Percentiles rank a stretch among this genome's conserved stretches.
phyloP scores from a whole-genome alignment of 345 rosid genomes.

The Moringa oleifera region DNA sequence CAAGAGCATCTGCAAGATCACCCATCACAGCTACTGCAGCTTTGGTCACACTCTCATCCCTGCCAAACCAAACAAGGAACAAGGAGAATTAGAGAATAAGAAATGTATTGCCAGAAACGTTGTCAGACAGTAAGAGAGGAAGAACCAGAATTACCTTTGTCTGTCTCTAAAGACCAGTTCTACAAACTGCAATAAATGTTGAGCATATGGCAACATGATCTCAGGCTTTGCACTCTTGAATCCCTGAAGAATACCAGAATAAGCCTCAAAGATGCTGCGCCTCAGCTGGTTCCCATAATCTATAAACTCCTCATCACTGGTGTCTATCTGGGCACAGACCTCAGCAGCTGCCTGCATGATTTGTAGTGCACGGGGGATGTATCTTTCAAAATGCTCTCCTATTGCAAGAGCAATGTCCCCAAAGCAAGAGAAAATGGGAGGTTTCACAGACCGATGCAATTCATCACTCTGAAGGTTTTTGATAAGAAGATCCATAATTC shows the following conservation, averaged over 20 bases:
- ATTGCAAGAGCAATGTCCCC: slow-evolving; percentile 94
- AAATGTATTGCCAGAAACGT: background rate
- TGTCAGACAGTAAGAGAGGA: background rate
- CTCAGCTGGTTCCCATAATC: slow-evolving; percentile 82
- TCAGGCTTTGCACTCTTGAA: slow-evolving; percentile 73
- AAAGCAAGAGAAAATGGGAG: slow-evolving; percentile 86
- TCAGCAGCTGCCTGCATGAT: slow-evolving; percentile 89
- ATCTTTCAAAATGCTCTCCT: slow-evolving; percentile 72
- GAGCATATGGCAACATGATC: slow-evolving; percentile 78
- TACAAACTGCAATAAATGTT: slow-evolving; percentile 75
- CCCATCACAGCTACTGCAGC: slow-evolving; percentile 95
- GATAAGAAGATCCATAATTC: slow-evolving; percentile 72
- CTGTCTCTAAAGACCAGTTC: slow-evolving; percentile 68
- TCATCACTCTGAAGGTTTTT: slow-evolving; percentile 63
- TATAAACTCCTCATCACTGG: slow-evolving; percentile 68
- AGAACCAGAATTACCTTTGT: slow-evolving; percentile 40
- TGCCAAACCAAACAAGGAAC: slow-evolving; percentile 19
- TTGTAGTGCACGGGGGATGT: slow-evolving; percentile 48
- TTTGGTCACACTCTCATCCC: slow-evolving; percentile 84
- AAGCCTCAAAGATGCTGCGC: slow-evolving; percentile 87
- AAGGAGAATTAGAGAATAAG: background rate
- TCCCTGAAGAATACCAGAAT: slow-evolving; percentile 93
- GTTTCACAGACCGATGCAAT: slow-evolving; percentile 90
- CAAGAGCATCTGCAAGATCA: slow-evolving; percentile 87
- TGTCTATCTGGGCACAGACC: slow-evolving; percentile 64